phyloP scores from a whole-genome alignment of 139 green algal genomes.

The Chlamydomonas incerta region DNA sequence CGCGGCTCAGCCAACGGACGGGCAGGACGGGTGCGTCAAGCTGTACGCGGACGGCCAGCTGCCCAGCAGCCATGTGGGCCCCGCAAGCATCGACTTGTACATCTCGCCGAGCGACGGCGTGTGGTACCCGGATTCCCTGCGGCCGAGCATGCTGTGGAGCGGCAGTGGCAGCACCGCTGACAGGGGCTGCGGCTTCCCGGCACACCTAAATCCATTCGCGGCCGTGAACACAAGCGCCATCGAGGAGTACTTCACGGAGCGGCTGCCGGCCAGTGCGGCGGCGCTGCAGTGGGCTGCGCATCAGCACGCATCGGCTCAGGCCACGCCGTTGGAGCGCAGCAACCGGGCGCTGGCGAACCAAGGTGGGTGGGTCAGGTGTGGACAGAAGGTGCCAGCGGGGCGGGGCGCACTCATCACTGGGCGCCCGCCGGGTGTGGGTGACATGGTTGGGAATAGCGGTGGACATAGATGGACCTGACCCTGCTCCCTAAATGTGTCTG shows the following conservation, averaged over 20 bases:
- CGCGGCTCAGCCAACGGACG: not conserved
- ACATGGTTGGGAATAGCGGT: too few species aligned
- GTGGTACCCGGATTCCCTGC: constrained; percentile 58
- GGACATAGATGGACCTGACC: too few species aligned
- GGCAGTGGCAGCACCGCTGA: constrained; percentile 48
- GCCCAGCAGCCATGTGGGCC: constrained; percentile 11
- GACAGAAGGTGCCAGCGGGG: too few species aligned
- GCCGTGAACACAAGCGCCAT: not conserved
- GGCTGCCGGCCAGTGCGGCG: constrained; percentile 4
- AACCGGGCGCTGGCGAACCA: constrained; percentile 54
- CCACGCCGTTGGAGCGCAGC: constrained; percentile 38
- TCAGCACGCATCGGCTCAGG: not conserved
- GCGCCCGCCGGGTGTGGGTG: too few species aligned
- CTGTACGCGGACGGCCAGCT: not conserved
- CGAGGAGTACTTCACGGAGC: constrained; percentile 50
- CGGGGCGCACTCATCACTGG: too few species aligned
- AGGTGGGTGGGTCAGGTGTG: not conserved
- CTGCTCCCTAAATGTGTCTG: too few species aligned
- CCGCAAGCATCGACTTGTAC: constrained; percentile 46
- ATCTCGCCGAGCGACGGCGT: constrained; percentile 44
- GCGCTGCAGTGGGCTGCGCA: constrained; percentile 60
- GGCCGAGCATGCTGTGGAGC: constrained; percentile 49
- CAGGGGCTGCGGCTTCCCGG: not conserved
- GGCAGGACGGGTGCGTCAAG: not conserved
- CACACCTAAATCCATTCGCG: constrained; percentile 58